These are phyloP conservation scores for Termitomyces titanicus DNA, from an alignment of 768 basidiomycete species.

Conservation along the genomic window DNA sequence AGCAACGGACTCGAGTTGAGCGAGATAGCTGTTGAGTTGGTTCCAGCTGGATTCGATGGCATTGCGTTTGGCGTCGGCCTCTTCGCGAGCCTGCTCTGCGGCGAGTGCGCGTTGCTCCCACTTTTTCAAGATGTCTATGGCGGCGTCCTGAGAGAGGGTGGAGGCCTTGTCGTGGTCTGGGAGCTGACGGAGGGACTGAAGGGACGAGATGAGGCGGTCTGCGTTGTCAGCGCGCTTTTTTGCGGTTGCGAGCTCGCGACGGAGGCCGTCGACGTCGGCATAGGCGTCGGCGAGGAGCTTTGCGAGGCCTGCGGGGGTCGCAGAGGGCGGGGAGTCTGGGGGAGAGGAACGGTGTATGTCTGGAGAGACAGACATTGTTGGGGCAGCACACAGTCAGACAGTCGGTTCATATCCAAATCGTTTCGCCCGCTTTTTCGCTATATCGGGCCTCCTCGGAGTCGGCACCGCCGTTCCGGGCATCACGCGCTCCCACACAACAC, in stretches of 20 bases:
- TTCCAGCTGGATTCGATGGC: constrained; percentile 46
- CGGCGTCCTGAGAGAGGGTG: constrained; percentile 15
- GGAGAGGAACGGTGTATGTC: background rate
- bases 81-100: constrained; percentile 53
- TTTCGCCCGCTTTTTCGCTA: constrained; percentile 3
- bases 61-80: constrained; percentile 45
- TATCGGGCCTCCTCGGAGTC: constrained; percentile 13
- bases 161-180: background rate
- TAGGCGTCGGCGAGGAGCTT: constrained; percentile 51
- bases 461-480: constrained; percentile 21
- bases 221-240: constrained; percentile 50
- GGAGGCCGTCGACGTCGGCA: constrained; percentile 48
- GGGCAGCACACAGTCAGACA: background rate
- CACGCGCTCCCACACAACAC: constrained; percentile 12
- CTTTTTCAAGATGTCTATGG: constrained; percentile 35
- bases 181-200: constrained; percentile 14
- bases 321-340: background rate
- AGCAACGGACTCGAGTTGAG: constrained; percentile 38
- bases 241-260: constrained; percentile 39
- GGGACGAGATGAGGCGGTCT: constrained; percentile 35
- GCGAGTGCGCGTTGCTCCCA: constrained; percentile 46
- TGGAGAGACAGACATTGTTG: constrained; percentile 11
- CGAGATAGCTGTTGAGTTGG: constrained; percentile 46
- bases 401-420: constrained; percentile 3
- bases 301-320: constrained; percentile 45